Base-by-base conservation (phyloP, 768 basidiomycete species). In the Auriculariales sp. region DNA sequence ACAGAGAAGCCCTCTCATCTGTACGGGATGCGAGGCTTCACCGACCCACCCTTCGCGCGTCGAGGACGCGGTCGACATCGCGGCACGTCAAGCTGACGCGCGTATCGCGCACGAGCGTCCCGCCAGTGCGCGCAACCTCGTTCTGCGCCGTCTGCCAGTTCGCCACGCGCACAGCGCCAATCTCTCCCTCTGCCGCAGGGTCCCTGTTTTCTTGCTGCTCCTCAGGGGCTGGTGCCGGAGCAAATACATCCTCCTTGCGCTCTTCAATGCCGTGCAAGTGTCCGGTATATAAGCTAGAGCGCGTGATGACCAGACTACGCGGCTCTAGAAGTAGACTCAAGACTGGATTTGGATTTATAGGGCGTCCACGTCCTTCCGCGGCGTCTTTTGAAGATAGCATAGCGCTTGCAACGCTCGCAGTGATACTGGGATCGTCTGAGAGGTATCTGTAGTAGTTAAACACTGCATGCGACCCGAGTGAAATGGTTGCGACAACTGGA, bases 401-500 rank as follows among this genome's bases (percentile, higher is more conserved):
- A 47, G 30, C 27, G 46, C 46, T 47, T 22, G 12, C n/a, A n/a
- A 15, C 15, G 19, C 24, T 3, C 28, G 25, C 11, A 25, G 42
- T 2, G 17, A 58, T 1, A 56, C 59, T n/a, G 62, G 58, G 1
- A 52, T 48, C 6, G 54, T 49, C 14, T 54, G 53, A 2, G 58
- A 54, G n/a, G 57, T 88, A 88, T 48, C 70, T 71, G 59, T 88
- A 88, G 60, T 94, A 86, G 64, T 90, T 75, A 55, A 97, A 82
- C 50, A 89, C 68, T 2, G 83, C 69, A 62, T 92, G 88, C 1
- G 88, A 85, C 34, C 83, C 81, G 51, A 95, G 66, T 12, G 92
- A 91, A 46, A 97, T 66, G n/a, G 93, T 95, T 1, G 88, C 83
- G 1, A 95, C 92, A 3, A 83, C 78, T 0, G 92, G 88, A 58